Conservation (phyloP, 2,329 filamentous ascomycete species). For the Geosmithia morbida region DNA sequence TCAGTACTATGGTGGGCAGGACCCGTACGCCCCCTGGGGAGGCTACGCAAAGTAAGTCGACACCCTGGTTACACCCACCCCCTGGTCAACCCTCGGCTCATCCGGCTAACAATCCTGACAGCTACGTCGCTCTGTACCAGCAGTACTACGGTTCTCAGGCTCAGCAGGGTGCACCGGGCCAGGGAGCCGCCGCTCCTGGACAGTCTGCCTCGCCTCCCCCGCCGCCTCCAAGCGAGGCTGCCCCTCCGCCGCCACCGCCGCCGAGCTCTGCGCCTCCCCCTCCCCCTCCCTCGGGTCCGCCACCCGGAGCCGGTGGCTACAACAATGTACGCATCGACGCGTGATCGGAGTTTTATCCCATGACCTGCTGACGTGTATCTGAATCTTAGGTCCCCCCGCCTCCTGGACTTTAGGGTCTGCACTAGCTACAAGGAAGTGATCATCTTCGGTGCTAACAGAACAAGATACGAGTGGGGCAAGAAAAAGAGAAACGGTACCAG, state of each 20-base stretch:
- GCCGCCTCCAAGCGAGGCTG: constrained; percentile 42
- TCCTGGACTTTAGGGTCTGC: constrained; percentile 29
- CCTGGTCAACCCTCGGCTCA: not conserved
- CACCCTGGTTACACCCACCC: not conserved
- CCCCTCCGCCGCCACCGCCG: constrained; percentile 49
- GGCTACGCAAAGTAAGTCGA: constrained; percentile 62
- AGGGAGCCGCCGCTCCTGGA: constrained; percentile 20
- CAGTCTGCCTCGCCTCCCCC: constrained; percentile 38
- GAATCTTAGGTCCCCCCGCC: constrained; percentile 35
- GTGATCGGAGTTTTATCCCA: too few relatives aligned
- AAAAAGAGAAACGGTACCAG: too few relatives aligned
- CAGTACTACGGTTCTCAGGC: constrained; percentile 45
- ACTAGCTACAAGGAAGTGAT: not conserved
- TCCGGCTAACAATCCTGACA: constrained; percentile 9
- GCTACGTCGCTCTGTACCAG: constrained; percentile 58
- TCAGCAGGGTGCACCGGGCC: constrained; percentile 9
- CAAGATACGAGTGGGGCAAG: not conserved
- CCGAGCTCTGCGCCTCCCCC: constrained; percentile 40
- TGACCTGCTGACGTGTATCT: constrained; percentile 5
- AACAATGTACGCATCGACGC: constrained; percentile 45
- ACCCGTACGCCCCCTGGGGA: constrained; percentile 84
- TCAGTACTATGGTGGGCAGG: constrained; percentile 60
- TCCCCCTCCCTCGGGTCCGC: constrained; percentile 27
- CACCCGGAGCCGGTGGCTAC: constrained; percentile 41
- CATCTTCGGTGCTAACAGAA: not conserved